These are phyloP conservation scores for Nemania sp. DNA, from an alignment of 2,329 filamentous ascomycete species.

Conservation along the genomic window DNA sequence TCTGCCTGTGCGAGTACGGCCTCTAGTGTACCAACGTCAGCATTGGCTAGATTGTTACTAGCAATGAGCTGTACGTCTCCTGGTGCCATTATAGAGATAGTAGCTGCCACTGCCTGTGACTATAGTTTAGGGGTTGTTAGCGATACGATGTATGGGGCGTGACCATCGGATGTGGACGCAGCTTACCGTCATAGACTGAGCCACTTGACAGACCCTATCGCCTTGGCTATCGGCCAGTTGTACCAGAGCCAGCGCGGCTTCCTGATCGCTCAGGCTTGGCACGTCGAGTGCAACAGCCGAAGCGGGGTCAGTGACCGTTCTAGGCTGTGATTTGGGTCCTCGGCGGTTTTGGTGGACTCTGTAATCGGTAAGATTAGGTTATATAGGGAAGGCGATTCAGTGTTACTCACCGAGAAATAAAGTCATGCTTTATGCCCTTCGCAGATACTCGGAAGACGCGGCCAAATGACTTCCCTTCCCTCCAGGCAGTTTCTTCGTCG, in stretches of 20 bases:
- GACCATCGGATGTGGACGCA: constrained; percentile 3
- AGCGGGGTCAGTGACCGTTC: constrained; percentile 40
- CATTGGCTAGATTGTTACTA: constrained; percentile 54
- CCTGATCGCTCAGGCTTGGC: constrained; percentile 70
- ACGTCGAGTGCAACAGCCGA: constrained; percentile 53
- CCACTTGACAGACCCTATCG: constrained; percentile 64
- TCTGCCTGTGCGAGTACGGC: constrained; percentile 63
- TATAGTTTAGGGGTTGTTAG: constrained; percentile 44
- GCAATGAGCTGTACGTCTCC: constrained; percentile 59
- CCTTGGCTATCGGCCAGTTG: constrained; percentile 65
- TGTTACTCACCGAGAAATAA: constrained; percentile 71
- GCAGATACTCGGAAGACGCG: constrained; percentile 73
- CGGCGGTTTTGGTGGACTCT: constrained; percentile 51
- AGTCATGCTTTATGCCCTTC: constrained; percentile 75
- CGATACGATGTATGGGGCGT: not conserved
- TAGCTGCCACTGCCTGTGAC: constrained; percentile 58
- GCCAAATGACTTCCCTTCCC: constrained; percentile 71
- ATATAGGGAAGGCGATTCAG: not conserved
- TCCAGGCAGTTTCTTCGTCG: constrained; percentile 68
- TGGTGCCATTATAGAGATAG: constrained; percentile 64
- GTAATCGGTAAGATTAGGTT: constrained; percentile 36
- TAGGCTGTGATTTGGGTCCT: constrained; percentile 11
- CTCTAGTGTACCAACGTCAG: constrained; percentile 60
- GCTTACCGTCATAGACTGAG: constrained; percentile 73
- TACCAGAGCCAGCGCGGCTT: constrained; percentile 73